Evolutionary conservation across 2,329 filamentous ascomycete species (phyloP), one percentile per base, ranked within the genome.

Genomic region (Colletotrichum eremochloae): DNA sequence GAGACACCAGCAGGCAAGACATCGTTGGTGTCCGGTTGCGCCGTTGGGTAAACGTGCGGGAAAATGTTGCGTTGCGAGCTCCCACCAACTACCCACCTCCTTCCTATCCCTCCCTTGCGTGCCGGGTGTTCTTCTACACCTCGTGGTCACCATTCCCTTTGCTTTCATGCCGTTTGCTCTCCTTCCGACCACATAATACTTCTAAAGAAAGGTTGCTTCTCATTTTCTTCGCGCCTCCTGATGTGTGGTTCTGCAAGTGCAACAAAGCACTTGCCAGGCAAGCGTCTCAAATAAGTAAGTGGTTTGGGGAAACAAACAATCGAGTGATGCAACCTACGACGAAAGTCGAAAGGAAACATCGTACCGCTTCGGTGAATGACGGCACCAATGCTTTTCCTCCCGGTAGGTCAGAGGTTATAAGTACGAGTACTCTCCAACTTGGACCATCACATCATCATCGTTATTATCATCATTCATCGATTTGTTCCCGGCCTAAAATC

Each of bases 21-120:
- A 58, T n/a, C 38, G 53, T 48, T 58, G 55, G 36, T 38, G 20
- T 18, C 24, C 53, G 61, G 57, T 52, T 44, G 53, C 67, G 44
- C 62, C 67, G 53, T 69, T 53, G 18, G 20, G 44, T 2, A 29
- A 56, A 31, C 31, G 46, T 33, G 33, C 33, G 36, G 24, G 24
- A 52, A 40, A n/a, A 40, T n/a, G 12, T 40, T 52, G 31, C 44
- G 14, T 42, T 29, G 31, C 20, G 36, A 52, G 48, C 48, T 6
- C 29, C 46, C 15, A 1, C 12, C n/a, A 40, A 40, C 7, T 9
- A 15, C 33, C 46, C 42, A 44, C 6, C 1, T 40, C n/a, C 15
- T 3, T 14, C 33, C 18, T 24, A 5, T 20, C 38, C 44, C 63
- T 60, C 55, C 64, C 42, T 60, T 60, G 42, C 66, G 42, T 53